These are phyloP conservation scores for Raddia guianensis DNA, from an alignment of 176 grass and related monocot species.

Conservation along the genomic window DNA sequence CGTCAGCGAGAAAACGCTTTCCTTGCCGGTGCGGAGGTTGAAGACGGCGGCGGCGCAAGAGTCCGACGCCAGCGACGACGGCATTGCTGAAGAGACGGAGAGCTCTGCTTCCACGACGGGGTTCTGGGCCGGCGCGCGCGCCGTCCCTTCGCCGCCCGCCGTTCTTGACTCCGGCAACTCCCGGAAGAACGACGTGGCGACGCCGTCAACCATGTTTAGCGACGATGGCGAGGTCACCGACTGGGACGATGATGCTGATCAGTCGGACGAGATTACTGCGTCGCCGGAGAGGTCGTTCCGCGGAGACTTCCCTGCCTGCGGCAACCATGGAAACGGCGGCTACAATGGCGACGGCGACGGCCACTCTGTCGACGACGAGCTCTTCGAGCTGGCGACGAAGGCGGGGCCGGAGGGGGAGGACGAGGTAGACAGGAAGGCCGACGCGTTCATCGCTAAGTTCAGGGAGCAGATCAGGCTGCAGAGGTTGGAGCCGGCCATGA, in stretches of 20 bases:
- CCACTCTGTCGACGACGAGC: constrained; percentile 52
- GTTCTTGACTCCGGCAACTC: constrained; percentile 43
- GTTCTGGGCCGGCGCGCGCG: constrained; percentile 34
- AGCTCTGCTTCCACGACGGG: constrained; percentile 35
- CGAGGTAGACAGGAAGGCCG: constrained; percentile 91
- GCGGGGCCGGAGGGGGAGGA: constrained; percentile 39
- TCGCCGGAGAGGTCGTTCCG: constrained; percentile 33
- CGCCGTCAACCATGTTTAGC: neutral
- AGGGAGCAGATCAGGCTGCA: constrained; percentile 83
- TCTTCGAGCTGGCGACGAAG: constrained; percentile 41
- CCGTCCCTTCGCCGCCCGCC: constrained; percentile 39
- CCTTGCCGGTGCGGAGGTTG: constrained; percentile 67
- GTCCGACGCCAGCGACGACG: constrained; percentile 1
- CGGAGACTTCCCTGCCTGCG: constrained; percentile 16
- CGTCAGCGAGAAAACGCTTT: constrained; percentile 46
- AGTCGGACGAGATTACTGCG: constrained; percentile 28
- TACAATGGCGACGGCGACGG: neutral
- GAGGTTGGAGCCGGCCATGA: constrained; percentile 44
- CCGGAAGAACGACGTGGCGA: neutral
- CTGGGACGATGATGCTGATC: constrained; percentile 40
- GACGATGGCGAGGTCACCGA: constrained; percentile 36
- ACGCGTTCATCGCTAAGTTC: constrained; percentile 94
- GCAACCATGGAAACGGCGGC: neutral
- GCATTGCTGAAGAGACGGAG: constrained; percentile 42
- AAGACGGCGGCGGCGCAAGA: constrained; percentile 29